Evolutionary conservation across 2,329 filamentous ascomycete genomes (phyloP), one percentile per base, ranked within the genome.

Genomic region (Colletotrichum cereale): DNA sequence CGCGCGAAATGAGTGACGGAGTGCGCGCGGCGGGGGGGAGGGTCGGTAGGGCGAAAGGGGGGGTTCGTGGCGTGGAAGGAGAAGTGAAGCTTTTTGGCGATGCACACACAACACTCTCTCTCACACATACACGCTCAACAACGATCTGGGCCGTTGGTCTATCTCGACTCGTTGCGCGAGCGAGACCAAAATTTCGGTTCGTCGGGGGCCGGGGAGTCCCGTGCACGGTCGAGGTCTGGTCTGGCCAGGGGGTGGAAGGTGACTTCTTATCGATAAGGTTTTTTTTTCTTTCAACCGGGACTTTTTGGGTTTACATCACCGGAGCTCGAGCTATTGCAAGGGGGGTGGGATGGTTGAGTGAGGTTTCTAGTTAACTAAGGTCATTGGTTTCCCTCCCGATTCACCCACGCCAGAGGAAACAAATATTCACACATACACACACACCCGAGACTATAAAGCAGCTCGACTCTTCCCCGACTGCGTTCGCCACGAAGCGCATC

Each of bases 251-350:
- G 61, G 21, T 18, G 29, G 18, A 11, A 5, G 36, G 26, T 2
- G 3, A 11, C 10, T 29, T 0, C 65, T 73, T 73, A 73, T 73
- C 72, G 72, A 73, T 73, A 73, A 73, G 62, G 40, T 11, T 1
- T 21, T 44, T 16, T 31, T 34, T 26, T 7, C n/a, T 18, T 18
- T 18, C 16, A n/a, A 8, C 8, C 18, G 31, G 29, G 21, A 34
- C 42, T 31, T 26, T 55, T 18, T 42, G 64, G 50, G 31, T 72
- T 72, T 71, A 73, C 70, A 73, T 73, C 62, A 71, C 71, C 40
- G 61, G 60, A 47, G 36, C 53, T 60, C 34, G 16, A 60, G 38
- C 50, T 48, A 40, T 36, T 47, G 40, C 60, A 48, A 50, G 65
- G 36, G 50, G 26, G 58, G 26, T 26, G 7, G n/a, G n/a, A 10